phyloP scores from a whole-genome alignment of 192 early-diverging fungal species.

The Rhizophagus prolifer region DNA sequence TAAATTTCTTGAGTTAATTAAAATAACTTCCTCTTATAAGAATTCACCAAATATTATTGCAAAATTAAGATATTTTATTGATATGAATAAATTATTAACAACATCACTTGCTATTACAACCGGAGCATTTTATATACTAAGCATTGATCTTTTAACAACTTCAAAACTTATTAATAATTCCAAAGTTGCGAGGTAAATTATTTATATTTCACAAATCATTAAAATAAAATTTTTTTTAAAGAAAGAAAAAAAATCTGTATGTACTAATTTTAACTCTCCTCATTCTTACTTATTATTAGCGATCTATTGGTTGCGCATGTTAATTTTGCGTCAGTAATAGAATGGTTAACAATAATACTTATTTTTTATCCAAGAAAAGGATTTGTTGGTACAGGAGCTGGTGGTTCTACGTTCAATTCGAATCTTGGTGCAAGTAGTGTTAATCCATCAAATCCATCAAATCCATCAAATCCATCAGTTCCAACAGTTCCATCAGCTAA shows the following conservation, averaged over 20 bases:
- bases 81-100: slow-evolving; percentile 23
- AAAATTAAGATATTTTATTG: slow-evolving; percentile 24
- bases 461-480: no score
- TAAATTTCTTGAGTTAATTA: slow-evolving; percentile 30
- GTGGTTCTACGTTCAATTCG: background rate
- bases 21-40: background rate
- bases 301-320: slow-evolving; percentile 7
- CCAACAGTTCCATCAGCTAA: background rate
- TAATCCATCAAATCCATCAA: no score
- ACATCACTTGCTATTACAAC: background rate
- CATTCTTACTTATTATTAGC: no score
- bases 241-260: no score
- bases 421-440: background rate
- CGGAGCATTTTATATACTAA: background rate
- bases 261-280: no score
- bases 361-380: slow-evolving; percentile 28
- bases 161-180: background rate
- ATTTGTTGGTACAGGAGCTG: slow-evolving; percentile 10
- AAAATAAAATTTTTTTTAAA: no score
- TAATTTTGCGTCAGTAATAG: slow-evolving; percentile 8
- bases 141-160: background rate
- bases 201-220: no score
- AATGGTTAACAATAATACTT: slow-evolving; percentile 18
- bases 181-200: background rate
- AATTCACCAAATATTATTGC: background rate